phyloP scores from a whole-genome alignment of 331 rosid species.

The Cydonia oblonga region DNA sequence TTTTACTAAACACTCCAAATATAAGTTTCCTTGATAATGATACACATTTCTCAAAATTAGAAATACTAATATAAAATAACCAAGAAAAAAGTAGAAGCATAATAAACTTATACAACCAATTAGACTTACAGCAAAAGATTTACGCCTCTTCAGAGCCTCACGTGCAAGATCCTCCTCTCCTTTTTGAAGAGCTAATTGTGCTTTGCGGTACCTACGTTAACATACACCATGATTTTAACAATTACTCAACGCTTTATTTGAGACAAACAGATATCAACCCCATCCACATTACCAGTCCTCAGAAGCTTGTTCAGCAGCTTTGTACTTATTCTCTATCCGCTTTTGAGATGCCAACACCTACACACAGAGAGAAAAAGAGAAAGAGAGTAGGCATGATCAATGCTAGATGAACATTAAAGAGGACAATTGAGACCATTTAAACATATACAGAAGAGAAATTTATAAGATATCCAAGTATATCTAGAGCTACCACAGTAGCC shows the following conservation, averaged over 20 bases:
- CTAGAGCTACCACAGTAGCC: neutral
- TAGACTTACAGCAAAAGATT: constrained; percentile 69
- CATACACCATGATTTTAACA: constrained; percentile 2
- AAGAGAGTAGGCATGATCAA: neutral
- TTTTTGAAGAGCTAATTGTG: constrained; percentile 87
- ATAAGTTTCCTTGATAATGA: neutral
- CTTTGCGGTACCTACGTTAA: constrained; percentile 68
- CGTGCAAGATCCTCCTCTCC: constrained; percentile 97
- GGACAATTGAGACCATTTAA: neutral
- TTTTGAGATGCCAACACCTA: constrained; percentile 96
- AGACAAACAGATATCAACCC: constrained; percentile 8
- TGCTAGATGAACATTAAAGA: neutral
- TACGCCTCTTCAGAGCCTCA: constrained; percentile 90
- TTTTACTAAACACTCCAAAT: neutral
- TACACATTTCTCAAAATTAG: neutral
- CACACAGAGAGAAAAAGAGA: neutral
- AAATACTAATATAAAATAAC: neutral
- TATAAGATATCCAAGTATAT: neutral
- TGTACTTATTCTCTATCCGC: constrained; percentile 82
- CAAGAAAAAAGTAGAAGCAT: neutral
- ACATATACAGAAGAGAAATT: neutral
- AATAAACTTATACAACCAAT: neutral
- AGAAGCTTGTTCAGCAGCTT: constrained; percentile 81
- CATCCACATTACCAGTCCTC: constrained; percentile 73
- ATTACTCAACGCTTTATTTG: neutral